A percentile compares a stretch with the other conserved stretches of the same genome.
Conservation (phyloP, 2,329 filamentous ascomycete species). For the Trichoderma koningii region DNA sequence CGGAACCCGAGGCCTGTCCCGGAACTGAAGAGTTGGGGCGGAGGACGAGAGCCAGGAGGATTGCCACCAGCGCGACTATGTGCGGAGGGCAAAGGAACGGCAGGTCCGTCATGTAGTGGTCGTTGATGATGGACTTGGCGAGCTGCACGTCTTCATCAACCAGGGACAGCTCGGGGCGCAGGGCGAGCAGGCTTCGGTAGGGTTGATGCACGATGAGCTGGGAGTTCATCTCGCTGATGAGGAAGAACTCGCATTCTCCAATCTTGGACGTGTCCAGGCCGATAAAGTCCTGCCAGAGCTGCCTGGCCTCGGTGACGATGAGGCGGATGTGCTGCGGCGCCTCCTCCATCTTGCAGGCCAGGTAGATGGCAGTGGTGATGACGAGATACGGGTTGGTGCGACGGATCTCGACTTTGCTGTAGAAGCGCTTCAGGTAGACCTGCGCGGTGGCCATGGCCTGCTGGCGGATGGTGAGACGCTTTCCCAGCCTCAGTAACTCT, state of each 20-base stretch:
- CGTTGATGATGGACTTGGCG: conserved; percentile 83
- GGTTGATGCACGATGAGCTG: conserved; percentile 90
- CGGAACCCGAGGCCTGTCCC: conserved; percentile 37
- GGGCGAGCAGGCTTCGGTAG: conserved; percentile 75
- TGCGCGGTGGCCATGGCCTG: conserved; percentile 94
- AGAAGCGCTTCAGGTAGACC: conserved; percentile 92
- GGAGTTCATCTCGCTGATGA: conserved; percentile 89
- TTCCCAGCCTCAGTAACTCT: conserved; percentile 82
- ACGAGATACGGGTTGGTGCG: conserved; percentile 92
- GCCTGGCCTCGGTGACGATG: conserved; percentile 81
- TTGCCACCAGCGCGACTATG: conserved; percentile 80
- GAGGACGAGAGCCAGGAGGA: conserved; percentile 81
- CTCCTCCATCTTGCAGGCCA: conserved; percentile 98
- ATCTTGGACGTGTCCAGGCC: conserved; percentile 78
- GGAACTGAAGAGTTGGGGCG: conserved; percentile 54
- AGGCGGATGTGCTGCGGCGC: conserved; percentile 93
- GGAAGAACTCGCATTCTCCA: conserved; percentile 89
- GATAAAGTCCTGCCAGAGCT: conserved; percentile 80
- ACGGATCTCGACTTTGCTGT: conserved; percentile 85
- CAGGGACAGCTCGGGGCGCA: conserved; percentile 70
- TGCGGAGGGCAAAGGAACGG: conserved; percentile 85
- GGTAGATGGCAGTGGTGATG: conserved; percentile 88
- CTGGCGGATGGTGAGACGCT: conserved; percentile 81
- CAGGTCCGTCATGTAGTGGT: conserved; percentile 91
- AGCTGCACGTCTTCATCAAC: conserved; percentile 76